Conservation (phyloP, 352 stramenopile genomes). For the Phytophthora hibernalis region DNA sequence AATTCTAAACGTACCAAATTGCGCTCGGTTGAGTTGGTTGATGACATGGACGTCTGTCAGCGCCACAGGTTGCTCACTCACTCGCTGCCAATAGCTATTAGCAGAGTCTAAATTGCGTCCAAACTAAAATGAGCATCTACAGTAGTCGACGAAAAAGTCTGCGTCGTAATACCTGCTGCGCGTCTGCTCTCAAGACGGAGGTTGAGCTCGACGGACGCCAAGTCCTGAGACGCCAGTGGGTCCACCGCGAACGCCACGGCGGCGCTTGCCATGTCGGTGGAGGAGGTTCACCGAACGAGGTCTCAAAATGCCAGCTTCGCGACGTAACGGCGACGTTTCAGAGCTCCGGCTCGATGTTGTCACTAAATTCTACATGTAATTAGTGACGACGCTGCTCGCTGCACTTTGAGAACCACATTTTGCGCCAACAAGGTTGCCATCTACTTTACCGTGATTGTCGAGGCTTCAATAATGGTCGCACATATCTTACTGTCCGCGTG, state of each 20-base stretch:
- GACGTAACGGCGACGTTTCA: constrained; percentile 24
- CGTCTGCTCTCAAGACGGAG: constrained; percentile 28
- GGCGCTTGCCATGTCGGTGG: constrained; percentile 30
- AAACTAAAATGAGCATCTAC: background rate
- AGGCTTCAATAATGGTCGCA: too few species aligned
- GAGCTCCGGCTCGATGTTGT: constrained; percentile 11
- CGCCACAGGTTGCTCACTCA: constrained; percentile 19
- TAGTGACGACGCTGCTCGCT: background rate
- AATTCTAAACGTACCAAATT: constrained; percentile 30
- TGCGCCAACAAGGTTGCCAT: too few species aligned
- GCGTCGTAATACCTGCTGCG: constrained; percentile 11
- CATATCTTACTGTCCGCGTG: too few species aligned
- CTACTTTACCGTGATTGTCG: background rate
- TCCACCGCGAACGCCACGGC: constrained; percentile 33
- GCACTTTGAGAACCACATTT: too few species aligned
- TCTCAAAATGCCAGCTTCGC: constrained; percentile 6
- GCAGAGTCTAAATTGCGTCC: constrained; percentile 8
- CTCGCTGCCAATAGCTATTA: constrained; percentile 21
- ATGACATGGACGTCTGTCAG: constrained; percentile 30
- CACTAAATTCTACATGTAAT: constrained; percentile 9
- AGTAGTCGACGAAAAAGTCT: too few species aligned
- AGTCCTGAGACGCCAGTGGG: constrained; percentile 10
- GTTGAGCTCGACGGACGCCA: constrained; percentile 7
- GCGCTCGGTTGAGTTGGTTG: constrained; percentile 24
- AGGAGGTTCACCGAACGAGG: constrained; percentile 7